Conservation (phyloP, 208 protist species). For the Acanthamoeba royreba region DNA sequence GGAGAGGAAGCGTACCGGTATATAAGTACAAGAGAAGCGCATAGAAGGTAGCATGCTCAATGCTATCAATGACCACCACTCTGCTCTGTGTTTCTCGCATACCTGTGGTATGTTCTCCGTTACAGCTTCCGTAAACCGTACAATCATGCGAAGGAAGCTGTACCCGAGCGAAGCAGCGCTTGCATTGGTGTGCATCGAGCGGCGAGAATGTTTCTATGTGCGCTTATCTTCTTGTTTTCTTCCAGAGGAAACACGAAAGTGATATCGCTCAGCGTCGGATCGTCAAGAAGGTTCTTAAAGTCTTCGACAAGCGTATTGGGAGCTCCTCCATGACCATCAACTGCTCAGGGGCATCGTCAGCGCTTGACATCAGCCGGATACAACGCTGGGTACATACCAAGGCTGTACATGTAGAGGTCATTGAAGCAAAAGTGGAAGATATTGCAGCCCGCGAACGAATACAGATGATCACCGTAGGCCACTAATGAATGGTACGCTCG, state of each 20-base stretch:
- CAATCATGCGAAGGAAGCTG: no score
- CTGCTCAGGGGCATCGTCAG: neutral
- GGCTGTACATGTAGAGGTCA: neutral
- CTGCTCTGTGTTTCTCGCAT: neutral
- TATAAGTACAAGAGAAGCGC: slow-evolving; percentile 1
- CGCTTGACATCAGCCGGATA: neutral
- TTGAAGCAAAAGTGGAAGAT: slow-evolving; percentile 50
- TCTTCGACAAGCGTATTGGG: slow-evolving; percentile 24
- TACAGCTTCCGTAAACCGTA: no score
- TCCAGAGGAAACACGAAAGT: neutral
- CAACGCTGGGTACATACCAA: neutral
- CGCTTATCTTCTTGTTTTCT: neutral
- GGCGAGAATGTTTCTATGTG: slow-evolving; percentile 24
- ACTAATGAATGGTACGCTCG: neutral
- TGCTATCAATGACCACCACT: neutral
- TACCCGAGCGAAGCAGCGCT: slow-evolving; percentile 30
- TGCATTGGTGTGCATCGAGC: slow-evolving; percentile 1
- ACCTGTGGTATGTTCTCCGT: neutral
- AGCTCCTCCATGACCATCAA: neutral
- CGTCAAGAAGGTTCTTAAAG: neutral
- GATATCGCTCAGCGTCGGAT: slow-evolving; percentile 26
- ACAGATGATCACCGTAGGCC: neutral
- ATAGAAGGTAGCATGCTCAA: neutral
- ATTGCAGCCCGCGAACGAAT: slow-evolving; percentile 19
- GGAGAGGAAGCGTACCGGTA: neutral